These are phyloP conservation scores for Blastocystis sp. DNA, from an alignment of 352 stramenopile genomes.

Conservation along the genomic window DNA sequence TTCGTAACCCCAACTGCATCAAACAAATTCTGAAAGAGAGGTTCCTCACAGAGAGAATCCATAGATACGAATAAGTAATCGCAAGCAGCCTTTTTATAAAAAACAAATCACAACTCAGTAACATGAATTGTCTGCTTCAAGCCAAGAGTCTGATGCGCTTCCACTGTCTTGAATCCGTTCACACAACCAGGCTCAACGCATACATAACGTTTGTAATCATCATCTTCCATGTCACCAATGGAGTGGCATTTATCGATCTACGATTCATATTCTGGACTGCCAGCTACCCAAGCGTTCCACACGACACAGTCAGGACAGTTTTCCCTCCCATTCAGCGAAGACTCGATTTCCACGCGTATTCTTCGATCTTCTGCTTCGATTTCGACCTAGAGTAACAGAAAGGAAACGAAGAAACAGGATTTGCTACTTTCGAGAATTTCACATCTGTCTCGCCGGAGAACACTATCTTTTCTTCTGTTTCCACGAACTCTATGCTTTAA, in stretches of 20 bases:
- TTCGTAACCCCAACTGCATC: no score
- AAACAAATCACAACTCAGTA: conserved; percentile 14
- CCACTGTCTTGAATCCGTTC: not conserved
- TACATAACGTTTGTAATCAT: conserved; percentile 56
- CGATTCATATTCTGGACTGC: not conserved
- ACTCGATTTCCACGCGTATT: not conserved
- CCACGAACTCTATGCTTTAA: conserved; percentile 1
- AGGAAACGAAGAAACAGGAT: not conserved
- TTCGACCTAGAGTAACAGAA: not conserved
- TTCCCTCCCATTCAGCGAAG: not conserved
- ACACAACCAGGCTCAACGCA: conserved; percentile 54
- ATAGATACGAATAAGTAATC: no score
- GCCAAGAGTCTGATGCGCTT: not conserved
- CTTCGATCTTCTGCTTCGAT: not conserved
- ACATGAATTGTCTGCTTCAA: conserved; percentile 13
- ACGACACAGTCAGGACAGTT: conserved; percentile 17
- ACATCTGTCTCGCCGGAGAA: conserved; percentile 2
- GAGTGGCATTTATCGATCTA: not conserved
- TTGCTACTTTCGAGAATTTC: not conserved
- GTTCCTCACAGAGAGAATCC: no score
- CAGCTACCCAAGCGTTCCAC: conserved; percentile 13
- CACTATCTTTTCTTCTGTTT: not conserved
- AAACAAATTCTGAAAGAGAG: no score
- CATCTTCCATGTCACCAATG: conserved; percentile 49
- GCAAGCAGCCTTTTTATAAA: not conserved